Evolutionary conservation across 257 asterid species (phyloP).

Genomic region (Scutellaria baicalensis): DNA sequence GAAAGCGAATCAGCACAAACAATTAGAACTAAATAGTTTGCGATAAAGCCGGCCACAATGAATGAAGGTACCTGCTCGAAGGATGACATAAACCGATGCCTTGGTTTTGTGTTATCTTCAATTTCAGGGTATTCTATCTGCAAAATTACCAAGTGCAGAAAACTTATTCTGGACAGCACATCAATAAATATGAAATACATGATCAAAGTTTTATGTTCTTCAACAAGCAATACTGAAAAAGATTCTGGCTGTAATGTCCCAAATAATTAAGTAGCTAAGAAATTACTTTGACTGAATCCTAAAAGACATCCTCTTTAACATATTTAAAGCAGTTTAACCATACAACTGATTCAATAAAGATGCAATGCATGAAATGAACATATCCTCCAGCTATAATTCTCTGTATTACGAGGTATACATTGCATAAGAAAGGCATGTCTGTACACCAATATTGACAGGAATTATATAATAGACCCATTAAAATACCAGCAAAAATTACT

Average conservation of each 20-base stretch:
- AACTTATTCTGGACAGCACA: neutral
- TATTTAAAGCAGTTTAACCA: neutral
- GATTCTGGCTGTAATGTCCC: neutral
- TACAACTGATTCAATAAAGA: neutral
- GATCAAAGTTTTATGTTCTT: neutral
- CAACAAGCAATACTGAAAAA: neutral
- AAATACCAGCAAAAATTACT: neutral
- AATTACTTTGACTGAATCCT: neutral
- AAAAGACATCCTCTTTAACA: neutral
- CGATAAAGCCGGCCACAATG: neutral
- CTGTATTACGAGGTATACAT: neutral
- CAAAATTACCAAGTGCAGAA: slow-evolving; percentile 9
- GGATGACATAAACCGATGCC: slow-evolving; percentile 98
- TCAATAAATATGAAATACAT: neutral
- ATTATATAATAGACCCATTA: neutral
- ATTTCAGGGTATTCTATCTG: slow-evolving; percentile 99
- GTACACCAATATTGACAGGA: neutral
- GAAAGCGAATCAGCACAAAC: neutral
- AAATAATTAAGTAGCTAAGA: neutral
- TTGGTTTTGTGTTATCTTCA: slow-evolving; percentile 91
- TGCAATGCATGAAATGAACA: neutral
- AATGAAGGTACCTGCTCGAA: slow-evolving; percentile 73
- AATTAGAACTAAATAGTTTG: neutral
- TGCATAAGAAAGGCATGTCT: neutral
- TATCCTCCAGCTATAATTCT: neutral